These are phyloP conservation scores for Silene uniflora DNA, from an alignment of 148 eudicot genomes.

Conservation along the genomic window DNA sequence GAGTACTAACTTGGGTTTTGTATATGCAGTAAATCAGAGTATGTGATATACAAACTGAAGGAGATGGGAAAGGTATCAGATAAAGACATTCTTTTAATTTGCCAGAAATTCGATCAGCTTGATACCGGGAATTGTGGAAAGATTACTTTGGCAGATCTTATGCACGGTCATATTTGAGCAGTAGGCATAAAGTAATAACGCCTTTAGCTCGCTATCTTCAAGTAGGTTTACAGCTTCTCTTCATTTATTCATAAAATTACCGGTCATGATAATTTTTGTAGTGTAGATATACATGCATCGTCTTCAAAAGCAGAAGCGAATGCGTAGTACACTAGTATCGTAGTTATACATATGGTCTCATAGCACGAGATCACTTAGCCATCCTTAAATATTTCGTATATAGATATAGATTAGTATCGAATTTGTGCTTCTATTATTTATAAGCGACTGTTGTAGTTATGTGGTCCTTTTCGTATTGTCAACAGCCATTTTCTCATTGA, in stretches of 20 bases:
- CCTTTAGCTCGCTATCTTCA: background rate
- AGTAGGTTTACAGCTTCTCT: background rate
- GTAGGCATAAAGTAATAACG: background rate
- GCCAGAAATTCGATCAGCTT: conserved; percentile 71
- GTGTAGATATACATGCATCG: background rate
- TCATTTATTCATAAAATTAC: background rate
- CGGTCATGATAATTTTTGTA: background rate
- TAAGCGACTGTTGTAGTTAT: background rate
- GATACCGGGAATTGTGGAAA: conserved; percentile 82
- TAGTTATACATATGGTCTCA: background rate
- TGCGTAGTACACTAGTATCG: no score
- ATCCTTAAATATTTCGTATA: no score
- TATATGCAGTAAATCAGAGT: conserved; percentile 82
- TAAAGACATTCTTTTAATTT: conserved; percentile 69
- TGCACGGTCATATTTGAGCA: conserved; percentile 45
- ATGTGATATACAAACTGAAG: conserved; percentile 95
- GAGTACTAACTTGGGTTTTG: background rate
- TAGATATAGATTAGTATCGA: background rate
- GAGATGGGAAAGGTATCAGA: conserved; percentile 89
- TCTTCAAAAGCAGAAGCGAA: background rate
- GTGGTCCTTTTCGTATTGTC: no score
- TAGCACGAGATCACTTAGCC: background rate
- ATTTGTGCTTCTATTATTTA: no score
- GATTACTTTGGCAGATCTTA: conserved; percentile 80
- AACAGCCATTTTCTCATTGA: no score